Conservation (phyloP, 257 asterid genomes). For the Plantago ovata region DNA sequence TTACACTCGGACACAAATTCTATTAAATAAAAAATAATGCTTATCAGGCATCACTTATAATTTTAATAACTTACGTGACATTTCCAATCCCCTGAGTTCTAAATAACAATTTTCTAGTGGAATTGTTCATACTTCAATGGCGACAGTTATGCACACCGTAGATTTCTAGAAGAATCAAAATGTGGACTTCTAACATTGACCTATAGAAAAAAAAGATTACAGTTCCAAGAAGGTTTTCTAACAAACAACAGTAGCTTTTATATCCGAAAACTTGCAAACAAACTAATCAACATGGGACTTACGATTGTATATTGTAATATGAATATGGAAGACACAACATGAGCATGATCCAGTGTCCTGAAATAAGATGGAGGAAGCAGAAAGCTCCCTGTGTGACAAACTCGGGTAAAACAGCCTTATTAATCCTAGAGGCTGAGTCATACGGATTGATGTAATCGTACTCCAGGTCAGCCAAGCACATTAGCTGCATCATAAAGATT, state of each 20-base stretch:
- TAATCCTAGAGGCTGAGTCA: slow-evolving; percentile 80
- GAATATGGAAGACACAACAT: slow-evolving; percentile 65
- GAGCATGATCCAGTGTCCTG: slow-evolving; percentile 84
- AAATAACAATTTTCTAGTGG: too few relatives aligned
- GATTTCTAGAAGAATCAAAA: too few relatives aligned
- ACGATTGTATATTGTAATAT: slow-evolving; percentile 56
- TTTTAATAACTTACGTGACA: too few relatives aligned
- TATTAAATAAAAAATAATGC: too few relatives aligned
- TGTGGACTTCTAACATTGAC: too few relatives aligned
- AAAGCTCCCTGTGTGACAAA: slow-evolving; percentile 54
- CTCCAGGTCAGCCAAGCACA: slow-evolving; percentile 90
- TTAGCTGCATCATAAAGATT: slow-evolving; percentile 50
- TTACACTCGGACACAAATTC: too few relatives aligned
- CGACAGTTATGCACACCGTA: too few relatives aligned
- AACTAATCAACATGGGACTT: slow-evolving; percentile 29
- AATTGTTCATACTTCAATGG: too few relatives aligned
- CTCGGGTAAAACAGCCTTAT: slow-evolving; percentile 65
- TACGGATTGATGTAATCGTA: slow-evolving; percentile 79
- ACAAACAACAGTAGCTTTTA: slow-evolving; percentile 2
- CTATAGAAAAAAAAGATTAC: background rate
- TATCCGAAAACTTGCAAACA: background rate
- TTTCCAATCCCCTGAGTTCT: too few relatives aligned
- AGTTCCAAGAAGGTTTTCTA: slow-evolving; percentile 11
- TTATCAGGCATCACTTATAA: too few relatives aligned
- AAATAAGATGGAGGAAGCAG: slow-evolving; percentile 67